Evolutionary conservation across 305 asterid species (phyloP).

Genomic region (Ajuga reptans): DNA sequence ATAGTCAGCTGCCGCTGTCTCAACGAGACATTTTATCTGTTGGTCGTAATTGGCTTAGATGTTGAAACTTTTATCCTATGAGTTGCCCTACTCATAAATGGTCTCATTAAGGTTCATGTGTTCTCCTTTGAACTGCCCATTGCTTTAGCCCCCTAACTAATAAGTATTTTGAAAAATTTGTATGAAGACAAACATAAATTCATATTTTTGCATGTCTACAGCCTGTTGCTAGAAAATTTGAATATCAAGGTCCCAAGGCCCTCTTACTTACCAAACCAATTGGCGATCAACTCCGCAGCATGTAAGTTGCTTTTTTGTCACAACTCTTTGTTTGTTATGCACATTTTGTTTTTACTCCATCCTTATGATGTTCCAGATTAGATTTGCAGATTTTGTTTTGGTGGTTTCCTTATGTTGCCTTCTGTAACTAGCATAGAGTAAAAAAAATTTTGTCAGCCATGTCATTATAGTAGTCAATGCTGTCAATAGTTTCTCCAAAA

Average conservation of each 20-base stretch:
- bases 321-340: conserved; percentile 3
- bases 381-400: background rate
- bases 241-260: conserved; percentile 38
- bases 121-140: conserved; percentile 4
- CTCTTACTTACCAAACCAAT: conserved; percentile 38
- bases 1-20: background rate
- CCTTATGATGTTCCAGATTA: background rate
- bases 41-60: conserved; percentile 6
- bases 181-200: background rate
- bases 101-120: background rate
- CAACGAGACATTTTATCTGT: background rate
- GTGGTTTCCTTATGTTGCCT: background rate
- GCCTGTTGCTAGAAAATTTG: conserved; percentile 36
- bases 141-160: background rate
- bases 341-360: background rate
- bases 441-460: background rate
- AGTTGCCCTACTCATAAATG: background rate
- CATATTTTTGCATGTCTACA: conserved; percentile 25
- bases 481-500: background rate
- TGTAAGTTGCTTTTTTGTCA: conserved; percentile 41
- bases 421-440: background rate
- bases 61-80: conserved; percentile 12
- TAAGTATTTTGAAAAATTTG: conserved; percentile 16
- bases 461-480: background rate
- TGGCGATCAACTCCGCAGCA: conserved; percentile 41